Evolutionary conservation across 768 basidiomycete genomes (phyloP).

Genomic region (Leccinum uliginosum): DNA sequence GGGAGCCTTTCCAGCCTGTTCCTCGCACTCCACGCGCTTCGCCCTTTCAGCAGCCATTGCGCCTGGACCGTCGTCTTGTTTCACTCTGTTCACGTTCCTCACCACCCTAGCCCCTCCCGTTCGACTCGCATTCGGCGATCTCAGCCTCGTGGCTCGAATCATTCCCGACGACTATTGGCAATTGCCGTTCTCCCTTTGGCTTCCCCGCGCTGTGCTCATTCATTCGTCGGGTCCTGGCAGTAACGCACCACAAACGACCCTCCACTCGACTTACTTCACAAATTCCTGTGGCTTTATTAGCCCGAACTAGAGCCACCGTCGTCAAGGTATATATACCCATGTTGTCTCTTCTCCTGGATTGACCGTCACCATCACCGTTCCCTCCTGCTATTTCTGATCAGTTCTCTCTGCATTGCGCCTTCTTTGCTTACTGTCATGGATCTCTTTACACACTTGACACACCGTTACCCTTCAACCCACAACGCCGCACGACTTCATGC

Average conservation of each 20-base stretch:
- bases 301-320: not conserved
- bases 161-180: not conserved
- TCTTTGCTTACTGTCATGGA: conserved; percentile 13
- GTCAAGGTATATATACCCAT: conserved; percentile 16
- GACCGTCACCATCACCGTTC: not conserved
- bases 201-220: conserved; percentile 5
- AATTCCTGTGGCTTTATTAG: not conserved
- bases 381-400: not conserved
- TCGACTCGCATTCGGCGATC: conserved; percentile 1
- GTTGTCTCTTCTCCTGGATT: not conserved
- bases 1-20: not conserved
- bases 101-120: not conserved
- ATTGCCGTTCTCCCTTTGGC: conserved; percentile 4
- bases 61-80: not conserved
- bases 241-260: conserved; percentile 5
- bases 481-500: not conserved
- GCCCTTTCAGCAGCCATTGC: not conserved
- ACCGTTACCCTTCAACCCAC: conserved; percentile 9
- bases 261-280: not conserved
- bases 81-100: conserved; percentile 11
- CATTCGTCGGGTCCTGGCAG: conserved; percentile 2
- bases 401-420: not conserved
- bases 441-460: conserved; percentile 12
- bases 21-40: conserved; percentile 3
- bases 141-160: conserved; percentile 13